Base-by-base conservation (phyloP, 352 stramenopile species). In the Phytophthora parvispora region DNA sequence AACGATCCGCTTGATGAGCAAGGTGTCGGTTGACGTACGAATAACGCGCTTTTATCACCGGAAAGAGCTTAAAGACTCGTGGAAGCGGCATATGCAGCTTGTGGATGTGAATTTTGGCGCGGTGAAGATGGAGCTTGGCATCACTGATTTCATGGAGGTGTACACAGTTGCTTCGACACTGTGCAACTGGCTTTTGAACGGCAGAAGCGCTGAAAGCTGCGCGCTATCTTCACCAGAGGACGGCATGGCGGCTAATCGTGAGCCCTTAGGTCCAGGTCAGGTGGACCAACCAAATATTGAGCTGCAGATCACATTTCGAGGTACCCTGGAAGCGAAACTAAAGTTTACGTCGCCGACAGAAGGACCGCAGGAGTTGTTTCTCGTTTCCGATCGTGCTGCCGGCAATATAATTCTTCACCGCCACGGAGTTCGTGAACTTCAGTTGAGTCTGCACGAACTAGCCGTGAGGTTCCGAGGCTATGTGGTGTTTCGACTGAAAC, bases 31-130 rank as follows among this genome's bases (percentile, higher is more conserved):
- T 52, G 64, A 70, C 13, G 61, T 91, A 63, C 77, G 83, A 25
- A 62, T 89, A 48, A 91, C 83, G 6, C 61, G 85, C 3, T 90
- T 91, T 58, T 85, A 82, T 8, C 78, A 87, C 22, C 75, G 79
- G 49, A 69, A 67, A 34, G 65, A 69, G 13, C 75, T 80, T 15
- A 32, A 70, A 6, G 75, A 82, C 18, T 61, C 72, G 6, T 91
- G 81, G 84, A 83, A 73, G 10, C 67, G 69, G n/a, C 67, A 89
- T 9, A 88, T 85, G 49, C 72, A 79, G 15, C 83, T 91, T 43
- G 71, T 90, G 31, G 83, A 93, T 56, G 62, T 90, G 22, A 83
- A 88, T 48, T 50, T 91, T 36, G 79, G 84, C 16, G 78, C 67
- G 12, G 24, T 89, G 31, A 67, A 72, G 38, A 75, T 89, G 34